Conservation (phyloP, 2,329 filamentous ascomycete species). For the Emergomyces pasteurianus region DNA sequence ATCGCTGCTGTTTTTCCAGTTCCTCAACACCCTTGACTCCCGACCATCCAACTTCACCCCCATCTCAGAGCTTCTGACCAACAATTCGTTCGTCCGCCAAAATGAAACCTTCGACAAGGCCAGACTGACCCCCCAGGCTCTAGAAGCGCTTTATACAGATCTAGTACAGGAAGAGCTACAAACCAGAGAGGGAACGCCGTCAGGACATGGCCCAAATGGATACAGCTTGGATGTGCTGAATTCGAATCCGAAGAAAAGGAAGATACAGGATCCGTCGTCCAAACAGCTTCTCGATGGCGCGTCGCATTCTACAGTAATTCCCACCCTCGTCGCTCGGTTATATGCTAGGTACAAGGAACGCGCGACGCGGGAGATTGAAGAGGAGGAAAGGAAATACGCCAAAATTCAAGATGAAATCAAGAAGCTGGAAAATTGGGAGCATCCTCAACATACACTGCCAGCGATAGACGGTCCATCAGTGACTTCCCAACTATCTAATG, state of each 20-base stretch:
- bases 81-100: constrained; percentile 59
- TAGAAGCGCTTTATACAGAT: constrained; percentile 66
- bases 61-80: constrained; percentile 63
- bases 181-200: constrained; percentile 25
- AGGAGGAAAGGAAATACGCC: constrained; percentile 59
- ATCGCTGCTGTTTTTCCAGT: constrained; percentile 74
- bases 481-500: not conserved
- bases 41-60: constrained; percentile 53
- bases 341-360: constrained; percentile 63
- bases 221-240: constrained; percentile 19
- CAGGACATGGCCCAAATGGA: constrained; percentile 22
- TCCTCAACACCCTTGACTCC: constrained; percentile 56
- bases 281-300: constrained; percentile 49
- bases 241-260: constrained; percentile 56
- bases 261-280: constrained; percentile 54
- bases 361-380: constrained; percentile 56
- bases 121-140: constrained; percentile 63
- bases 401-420: constrained; percentile 55
- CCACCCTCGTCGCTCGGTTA: constrained; percentile 57
- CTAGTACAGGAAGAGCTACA: constrained; percentile 63
- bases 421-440: constrained; percentile 51
- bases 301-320: constrained; percentile 56
- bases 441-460: constrained; percentile 29
- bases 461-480: not conserved
- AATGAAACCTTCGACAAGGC: constrained; percentile 59